Conservation (phyloP, 2,329 filamentous ascomycete species). For the Colletotrichum caudatum region DNA sequence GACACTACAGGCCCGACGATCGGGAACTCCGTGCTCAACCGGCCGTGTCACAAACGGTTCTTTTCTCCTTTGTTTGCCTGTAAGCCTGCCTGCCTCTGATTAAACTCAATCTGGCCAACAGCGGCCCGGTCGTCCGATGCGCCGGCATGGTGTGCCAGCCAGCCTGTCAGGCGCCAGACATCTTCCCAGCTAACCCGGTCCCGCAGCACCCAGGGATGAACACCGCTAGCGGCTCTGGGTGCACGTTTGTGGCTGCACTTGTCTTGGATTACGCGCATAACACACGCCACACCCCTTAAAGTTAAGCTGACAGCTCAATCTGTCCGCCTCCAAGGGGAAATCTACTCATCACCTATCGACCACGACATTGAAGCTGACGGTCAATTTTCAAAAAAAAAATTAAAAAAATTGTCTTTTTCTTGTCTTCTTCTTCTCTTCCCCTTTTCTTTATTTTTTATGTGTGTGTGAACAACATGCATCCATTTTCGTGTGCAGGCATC, state of each 20-base stretch:
- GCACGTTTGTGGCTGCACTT: background rate
- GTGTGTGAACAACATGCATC: too few species aligned
- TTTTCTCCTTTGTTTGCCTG: too few species aligned
- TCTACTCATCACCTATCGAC: background rate
- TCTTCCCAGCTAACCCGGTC: background rate
- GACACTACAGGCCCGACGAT: background rate
- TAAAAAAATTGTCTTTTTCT: too few species aligned
- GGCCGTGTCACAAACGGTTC: background rate
- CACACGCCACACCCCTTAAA: background rate
- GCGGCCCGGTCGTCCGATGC: background rate
- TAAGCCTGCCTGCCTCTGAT: background rate
- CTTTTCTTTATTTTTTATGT: too few species aligned
- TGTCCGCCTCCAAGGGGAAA: background rate
- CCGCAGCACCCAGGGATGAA: background rate
- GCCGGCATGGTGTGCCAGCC: background rate
- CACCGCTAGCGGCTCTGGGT: background rate
- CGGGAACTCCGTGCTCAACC: constrained; percentile 2
- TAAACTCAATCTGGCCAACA: background rate
- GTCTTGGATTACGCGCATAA: background rate
- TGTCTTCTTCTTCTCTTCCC: too few species aligned
- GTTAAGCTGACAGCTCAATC: too few species aligned
- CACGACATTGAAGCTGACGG: background rate
- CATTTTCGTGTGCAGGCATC: background rate
- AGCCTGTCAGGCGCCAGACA: background rate
- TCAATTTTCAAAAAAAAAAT: too few species aligned